phyloP scores from a whole-genome alignment of 108 stramenopile genomes.

The Aurantiochytrium sp. region DNA sequence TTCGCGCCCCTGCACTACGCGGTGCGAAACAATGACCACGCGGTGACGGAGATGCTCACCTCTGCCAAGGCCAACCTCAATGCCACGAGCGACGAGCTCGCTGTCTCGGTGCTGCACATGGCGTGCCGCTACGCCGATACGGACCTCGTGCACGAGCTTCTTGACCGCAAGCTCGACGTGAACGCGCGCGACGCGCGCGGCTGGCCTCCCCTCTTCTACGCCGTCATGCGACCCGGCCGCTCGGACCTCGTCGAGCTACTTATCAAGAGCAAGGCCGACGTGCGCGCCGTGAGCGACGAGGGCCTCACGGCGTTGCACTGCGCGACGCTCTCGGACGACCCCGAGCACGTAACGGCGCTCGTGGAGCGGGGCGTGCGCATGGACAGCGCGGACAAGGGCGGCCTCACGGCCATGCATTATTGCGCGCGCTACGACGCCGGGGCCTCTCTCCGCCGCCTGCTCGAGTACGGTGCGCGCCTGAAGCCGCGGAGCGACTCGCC shows the following conservation, averaged over 20 bases:
- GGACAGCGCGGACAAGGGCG: not conserved
- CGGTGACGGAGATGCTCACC: not conserved
- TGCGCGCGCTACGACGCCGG: conserved; percentile 11
- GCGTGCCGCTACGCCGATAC: not conserved
- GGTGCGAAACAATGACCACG: not conserved
- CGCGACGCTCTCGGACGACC: not conserved
- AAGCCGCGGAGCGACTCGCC: not conserved
- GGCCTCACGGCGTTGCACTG: conserved; percentile 3
- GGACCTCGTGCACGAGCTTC: not conserved
- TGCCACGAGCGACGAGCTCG: not conserved
- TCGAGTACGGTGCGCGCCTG: not conserved
- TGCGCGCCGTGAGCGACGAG: not conserved
- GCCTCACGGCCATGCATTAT: not conserved
- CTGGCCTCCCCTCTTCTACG: conserved; percentile 22
- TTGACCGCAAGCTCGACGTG: not conserved
- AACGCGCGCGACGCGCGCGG: not conserved
- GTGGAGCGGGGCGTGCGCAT: conserved; percentile 8
- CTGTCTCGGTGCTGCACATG: not conserved
- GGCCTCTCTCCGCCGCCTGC: not conserved
- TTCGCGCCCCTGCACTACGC: conserved; percentile 18
- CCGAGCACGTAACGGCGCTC: not conserved
- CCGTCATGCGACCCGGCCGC: conserved; percentile 1
- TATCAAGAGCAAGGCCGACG: not conserved
- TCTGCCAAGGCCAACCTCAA: not conserved
- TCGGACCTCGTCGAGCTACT: not conserved